Evolutionary conservation across 148 eudicot species (phyloP), one percentile per base, ranked within the genome.

Genomic region (Diospyros lotus): DNA sequence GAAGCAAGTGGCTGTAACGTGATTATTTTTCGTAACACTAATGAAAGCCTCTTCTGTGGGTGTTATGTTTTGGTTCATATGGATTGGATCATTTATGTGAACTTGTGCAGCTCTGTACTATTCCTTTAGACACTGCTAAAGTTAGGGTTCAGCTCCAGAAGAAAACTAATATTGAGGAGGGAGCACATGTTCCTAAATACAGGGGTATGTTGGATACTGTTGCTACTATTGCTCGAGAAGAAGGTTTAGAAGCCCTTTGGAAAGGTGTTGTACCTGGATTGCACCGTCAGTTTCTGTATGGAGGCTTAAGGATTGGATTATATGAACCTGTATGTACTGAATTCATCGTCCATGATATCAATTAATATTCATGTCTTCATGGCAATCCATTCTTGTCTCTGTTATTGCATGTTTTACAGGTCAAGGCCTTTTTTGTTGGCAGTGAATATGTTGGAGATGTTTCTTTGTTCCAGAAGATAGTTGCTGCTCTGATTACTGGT

Each of bases 91-190:
- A 8, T 28, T 11, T 28, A 9, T 53, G 4, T 55, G 60, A 39
- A 46, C 17, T 69, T 69, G 73, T 81, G 86, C 86, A 89, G 93
- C 77, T 89, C 67, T 89, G 85, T 79, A 89, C 93, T 64, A 77
- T 89, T 68, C 93, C 93, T 68, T 67, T 89, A 71, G 93, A 89
- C 80, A 84, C 82, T 38, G 93, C 91, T 55, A 89, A 89, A 81
- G 93, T 89, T 63, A 84, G 91, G 81, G 87, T 89, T 73, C 93
- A 89, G 71, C 93, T 89, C 64, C 93, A 89, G 60, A 85, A 82
- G 78, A 86, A 84, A 77, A 78, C 84, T 58, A 67, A 83, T 50
- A 12, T 77, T 1, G 84, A 76, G 50, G 91, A 87, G 70, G 93
- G 80, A 67, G 76, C 72, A 56, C 82, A 69, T 58, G 73, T 74